phyloP scores from a whole-genome alignment of 306 rosid genomes.

The Castanea mollissima region DNA sequence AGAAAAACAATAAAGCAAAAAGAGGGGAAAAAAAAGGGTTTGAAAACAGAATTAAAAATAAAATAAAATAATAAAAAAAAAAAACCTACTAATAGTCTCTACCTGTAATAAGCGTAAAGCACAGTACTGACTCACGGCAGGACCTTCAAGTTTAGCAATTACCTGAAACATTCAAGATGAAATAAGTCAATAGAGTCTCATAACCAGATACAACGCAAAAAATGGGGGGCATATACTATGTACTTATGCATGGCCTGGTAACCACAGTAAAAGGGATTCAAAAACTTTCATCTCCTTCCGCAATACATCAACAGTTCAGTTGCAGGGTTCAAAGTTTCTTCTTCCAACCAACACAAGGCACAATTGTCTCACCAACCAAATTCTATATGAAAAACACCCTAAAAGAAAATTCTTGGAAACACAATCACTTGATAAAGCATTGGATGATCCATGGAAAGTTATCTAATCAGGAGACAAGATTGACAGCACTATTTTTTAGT shows the following conservation, averaged over 20 bases:
- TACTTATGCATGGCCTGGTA: neutral
- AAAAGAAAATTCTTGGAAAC: neutral
- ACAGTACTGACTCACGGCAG: conserved; percentile 96
- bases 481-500: neutral
- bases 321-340: neutral
- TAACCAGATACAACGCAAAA: neutral
- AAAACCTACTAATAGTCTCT: conserved; percentile 10
- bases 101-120: conserved; percentile 90
- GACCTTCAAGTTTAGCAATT: conserved; percentile 97
- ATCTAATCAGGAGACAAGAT: neutral
- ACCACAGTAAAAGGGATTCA: neutral
- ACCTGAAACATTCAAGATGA: conserved; percentile 57
- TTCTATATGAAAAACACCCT: neutral
- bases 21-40: neutral
- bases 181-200: conserved; percentile 4
- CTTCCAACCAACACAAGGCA: neutral
- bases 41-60: neutral
- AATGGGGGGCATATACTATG: neutral
- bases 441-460: neutral
- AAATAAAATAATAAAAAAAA: too few relatives aligned
- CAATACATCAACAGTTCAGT: neutral
- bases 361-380: neutral
- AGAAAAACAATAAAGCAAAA: neutral
- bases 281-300: neutral
- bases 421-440: neutral